Percentiles rank a stretch among this genome's conserved stretches.
Conservation (phyloP, 176 grass and related monocot species). For the Oryza glumipatula region DNA sequence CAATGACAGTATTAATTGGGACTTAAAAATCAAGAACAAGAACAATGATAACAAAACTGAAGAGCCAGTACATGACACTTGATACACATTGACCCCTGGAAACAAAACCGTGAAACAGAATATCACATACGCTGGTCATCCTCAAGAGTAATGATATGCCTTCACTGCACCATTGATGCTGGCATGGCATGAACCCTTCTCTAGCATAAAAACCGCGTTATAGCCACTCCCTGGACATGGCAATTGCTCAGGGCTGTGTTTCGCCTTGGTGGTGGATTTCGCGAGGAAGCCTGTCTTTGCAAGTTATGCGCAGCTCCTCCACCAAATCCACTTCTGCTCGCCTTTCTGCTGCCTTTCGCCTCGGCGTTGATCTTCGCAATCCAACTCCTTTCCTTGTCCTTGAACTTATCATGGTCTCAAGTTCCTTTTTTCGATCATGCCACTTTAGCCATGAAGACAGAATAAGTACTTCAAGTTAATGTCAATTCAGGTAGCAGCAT, state of each 20-base stretch:
- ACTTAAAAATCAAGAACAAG: not conserved
- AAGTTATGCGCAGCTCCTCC: conserved; percentile 12
- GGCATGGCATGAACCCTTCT: not conserved
- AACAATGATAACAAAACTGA: no score
- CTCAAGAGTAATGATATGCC: not conserved
- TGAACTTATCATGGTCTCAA: conserved; percentile 40
- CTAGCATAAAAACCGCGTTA: not conserved
- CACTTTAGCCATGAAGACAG: conserved; percentile 29
- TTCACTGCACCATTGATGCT: not conserved
- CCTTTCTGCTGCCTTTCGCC: conserved; percentile 11
- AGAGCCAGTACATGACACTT: not conserved
- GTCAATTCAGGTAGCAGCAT: not conserved
- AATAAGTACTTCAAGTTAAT: not conserved
- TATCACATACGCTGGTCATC: not conserved
- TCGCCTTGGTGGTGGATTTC: not conserved
- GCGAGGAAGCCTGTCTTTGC: conserved; percentile 11
- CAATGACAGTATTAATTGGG: not conserved
- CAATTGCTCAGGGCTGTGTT: not conserved
- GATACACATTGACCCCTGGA: not conserved
- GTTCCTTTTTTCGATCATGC: conserved; percentile 52
- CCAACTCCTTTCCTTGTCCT: conserved; percentile 11
- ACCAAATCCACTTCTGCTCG: conserved; percentile 5
- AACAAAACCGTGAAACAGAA: not conserved
- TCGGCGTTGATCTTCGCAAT: not conserved
- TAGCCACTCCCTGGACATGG: not conserved